Conservation (phyloP, 306 rosid species). For the Cyamopsis tetragonoloba region DNA sequence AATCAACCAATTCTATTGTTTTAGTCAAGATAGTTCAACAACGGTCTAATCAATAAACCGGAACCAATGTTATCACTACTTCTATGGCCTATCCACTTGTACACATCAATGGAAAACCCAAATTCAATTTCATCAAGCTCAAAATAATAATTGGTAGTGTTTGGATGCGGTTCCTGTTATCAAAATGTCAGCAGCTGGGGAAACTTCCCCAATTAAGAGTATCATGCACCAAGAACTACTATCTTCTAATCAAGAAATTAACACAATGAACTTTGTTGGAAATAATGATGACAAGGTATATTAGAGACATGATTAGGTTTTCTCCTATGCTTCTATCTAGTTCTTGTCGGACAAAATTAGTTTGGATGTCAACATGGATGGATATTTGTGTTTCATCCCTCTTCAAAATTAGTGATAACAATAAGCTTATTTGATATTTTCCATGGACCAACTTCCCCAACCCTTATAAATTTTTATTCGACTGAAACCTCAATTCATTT, state of each 20-base stretch:
- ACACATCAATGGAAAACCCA: no score
- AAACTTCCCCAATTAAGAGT: not conserved
- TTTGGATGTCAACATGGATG: not conserved
- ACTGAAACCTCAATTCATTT: not conserved
- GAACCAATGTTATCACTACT: no score
- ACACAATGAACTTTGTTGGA: not conserved
- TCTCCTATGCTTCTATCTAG: not conserved
- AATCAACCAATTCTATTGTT: no score
- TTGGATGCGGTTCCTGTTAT: not conserved
- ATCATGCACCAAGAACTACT: not conserved
- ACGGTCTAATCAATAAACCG: no score
- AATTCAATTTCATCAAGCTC: no score
- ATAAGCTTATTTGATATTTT: no score
- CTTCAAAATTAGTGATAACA: not conserved
- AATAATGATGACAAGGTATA: slow-evolving; percentile 6
- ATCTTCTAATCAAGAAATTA: not conserved
- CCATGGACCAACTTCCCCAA: no score
- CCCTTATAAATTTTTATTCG: not conserved
- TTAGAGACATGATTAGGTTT: not conserved
- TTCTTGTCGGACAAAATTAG: not conserved
- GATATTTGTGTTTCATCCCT: not conserved
- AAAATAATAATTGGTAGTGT: no score
- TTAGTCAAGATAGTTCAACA: no score
- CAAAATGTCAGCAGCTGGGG: not conserved
- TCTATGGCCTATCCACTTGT: no score